Conservation (phyloP, 306 rosid genomes). For the Leucaena leucocephala region DNA sequence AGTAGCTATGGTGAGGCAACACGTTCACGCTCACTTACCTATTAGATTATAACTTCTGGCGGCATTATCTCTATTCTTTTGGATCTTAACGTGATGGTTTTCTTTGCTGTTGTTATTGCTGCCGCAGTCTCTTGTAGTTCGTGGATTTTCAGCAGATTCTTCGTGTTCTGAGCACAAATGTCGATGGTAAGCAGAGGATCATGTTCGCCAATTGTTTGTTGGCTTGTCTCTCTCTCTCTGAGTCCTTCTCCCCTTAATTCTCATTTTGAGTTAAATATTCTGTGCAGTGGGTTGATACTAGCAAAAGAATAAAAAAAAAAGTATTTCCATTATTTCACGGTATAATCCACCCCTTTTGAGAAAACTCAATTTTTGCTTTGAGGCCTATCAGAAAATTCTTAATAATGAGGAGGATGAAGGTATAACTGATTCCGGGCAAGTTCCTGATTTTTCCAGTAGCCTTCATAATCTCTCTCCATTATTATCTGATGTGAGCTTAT, state of each 20-base stretch:
- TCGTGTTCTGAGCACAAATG: constrained; percentile 26
- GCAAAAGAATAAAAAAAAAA: constrained; percentile 47
- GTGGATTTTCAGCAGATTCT: constrained; percentile 27
- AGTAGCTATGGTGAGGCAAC: neutral
- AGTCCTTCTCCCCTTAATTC: neutral
- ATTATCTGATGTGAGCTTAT: constrained; percentile 61
- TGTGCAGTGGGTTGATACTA: constrained; percentile 33
- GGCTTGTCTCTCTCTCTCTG: constrained; percentile 41
- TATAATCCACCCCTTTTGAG: constrained; percentile 35
- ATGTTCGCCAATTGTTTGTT: constrained; percentile 37
- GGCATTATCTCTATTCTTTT: neutral
- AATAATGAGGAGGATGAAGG: constrained; percentile 41
- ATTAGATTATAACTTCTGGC: neutral
- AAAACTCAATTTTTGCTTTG: constrained; percentile 39
- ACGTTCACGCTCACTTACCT: neutral
- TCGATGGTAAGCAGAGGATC: constrained; percentile 21
- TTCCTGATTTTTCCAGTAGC: constrained; percentile 40
- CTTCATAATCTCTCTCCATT: constrained; percentile 53
- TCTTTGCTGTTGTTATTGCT: neutral
- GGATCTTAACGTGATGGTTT: neutral
- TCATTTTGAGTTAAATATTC: neutral
- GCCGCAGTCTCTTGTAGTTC: constrained; percentile 2
- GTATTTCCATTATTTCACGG: constrained; percentile 29
- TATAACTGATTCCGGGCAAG: constrained; percentile 15
- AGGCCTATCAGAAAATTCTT: constrained; percentile 34